A percentile compares a stretch with the other conserved stretches of the same genome.
Evolutionary conservation across 352 stramenopile species (phyloP).

Genomic region (Thalassiosira allenii): DNA sequence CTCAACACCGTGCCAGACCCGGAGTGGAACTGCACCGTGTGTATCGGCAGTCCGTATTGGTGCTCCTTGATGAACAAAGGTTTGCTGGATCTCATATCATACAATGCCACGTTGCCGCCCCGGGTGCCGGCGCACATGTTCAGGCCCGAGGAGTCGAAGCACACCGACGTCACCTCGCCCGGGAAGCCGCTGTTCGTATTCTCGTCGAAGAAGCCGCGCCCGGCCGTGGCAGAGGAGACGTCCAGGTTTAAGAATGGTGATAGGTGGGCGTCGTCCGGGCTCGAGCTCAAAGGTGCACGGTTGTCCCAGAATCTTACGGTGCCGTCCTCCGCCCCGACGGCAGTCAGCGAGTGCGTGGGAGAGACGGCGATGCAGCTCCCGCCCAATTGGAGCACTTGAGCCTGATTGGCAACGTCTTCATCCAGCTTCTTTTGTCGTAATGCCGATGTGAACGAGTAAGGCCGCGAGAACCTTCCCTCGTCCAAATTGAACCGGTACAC

Average conservation of each 20-base stretch:
- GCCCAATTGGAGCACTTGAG: constrained; percentile 47
- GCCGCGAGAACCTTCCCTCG: constrained; percentile 92
- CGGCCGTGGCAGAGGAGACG: constrained; percentile 71
- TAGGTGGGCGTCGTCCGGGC: constrained; percentile 52
- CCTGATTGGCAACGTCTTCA: constrained; percentile 14
- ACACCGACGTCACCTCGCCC: constrained; percentile 92
- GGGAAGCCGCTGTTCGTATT: constrained; percentile 41
- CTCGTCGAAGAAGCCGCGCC: constrained; percentile 77
- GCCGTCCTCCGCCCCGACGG: constrained; percentile 92
- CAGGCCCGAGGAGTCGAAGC: constrained; percentile 93
- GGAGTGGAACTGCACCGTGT: constrained; percentile 93
- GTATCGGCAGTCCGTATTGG: constrained; percentile 96
- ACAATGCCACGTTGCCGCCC: constrained; percentile 93
- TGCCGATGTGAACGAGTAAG: constrained; percentile 60
- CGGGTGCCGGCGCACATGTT: constrained; percentile 95
- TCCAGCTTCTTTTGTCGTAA: constrained; percentile 42
- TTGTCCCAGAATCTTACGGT: constrained; percentile 96
- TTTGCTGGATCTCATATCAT: constrained; percentile 95
- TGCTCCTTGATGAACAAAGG: constrained; percentile 96
- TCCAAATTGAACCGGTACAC: constrained; percentile 99
- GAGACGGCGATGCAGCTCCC: constrained; percentile 78
- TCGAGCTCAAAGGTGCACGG: constrained; percentile 75
- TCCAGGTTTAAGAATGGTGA: constrained; percentile 83
- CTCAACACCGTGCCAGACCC: constrained; percentile 91
- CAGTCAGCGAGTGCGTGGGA: constrained; percentile 73